These are phyloP conservation scores for Thelephora terrestris DNA, from an alignment of 1,284 basidiomycete species.

Conservation along the genomic window DNA sequence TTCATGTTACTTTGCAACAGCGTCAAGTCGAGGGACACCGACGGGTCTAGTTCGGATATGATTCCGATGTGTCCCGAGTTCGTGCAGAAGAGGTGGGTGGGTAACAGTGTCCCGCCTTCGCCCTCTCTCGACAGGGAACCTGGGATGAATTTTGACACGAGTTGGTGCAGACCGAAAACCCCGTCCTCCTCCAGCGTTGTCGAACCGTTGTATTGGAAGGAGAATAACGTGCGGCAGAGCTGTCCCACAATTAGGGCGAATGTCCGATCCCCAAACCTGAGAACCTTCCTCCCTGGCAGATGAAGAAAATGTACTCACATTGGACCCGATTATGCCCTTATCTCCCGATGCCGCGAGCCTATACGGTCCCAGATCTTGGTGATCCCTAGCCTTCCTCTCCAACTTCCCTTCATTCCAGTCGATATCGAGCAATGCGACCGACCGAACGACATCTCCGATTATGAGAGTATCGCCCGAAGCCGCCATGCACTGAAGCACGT, in stretches of 20 bases:
- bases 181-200: conserved; percentile 50
- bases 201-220: conserved; percentile 39
- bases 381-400: conserved; percentile 62
- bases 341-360: conserved; percentile 44
- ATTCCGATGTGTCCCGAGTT: conserved; percentile 74
- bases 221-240: conserved; percentile 70
- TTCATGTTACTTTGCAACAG: conserved; percentile 75
- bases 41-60: conserved; percentile 54
- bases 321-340: conserved; percentile 61
- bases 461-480: conserved; percentile 41
- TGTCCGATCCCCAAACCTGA: background rate
- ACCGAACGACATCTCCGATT: conserved; percentile 77
- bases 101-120: conserved; percentile 29
- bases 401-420: conserved; percentile 29
- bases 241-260: conserved; percentile 17
- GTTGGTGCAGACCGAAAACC: conserved; percentile 57
- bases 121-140: conserved; percentile 30
- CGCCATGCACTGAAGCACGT: conserved; percentile 59
- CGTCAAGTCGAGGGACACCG: conserved; percentile 55
- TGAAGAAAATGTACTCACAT: conserved; percentile 39
- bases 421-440: conserved; percentile 63
- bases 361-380: conserved; percentile 65
- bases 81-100: conserved; percentile 72
- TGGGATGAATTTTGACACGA: conserved; percentile 58
- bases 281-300: background rate